phyloP scores from a whole-genome alignment of 2,329 filamentous ascomycete species.

The Neoascochyta sp. region DNA sequence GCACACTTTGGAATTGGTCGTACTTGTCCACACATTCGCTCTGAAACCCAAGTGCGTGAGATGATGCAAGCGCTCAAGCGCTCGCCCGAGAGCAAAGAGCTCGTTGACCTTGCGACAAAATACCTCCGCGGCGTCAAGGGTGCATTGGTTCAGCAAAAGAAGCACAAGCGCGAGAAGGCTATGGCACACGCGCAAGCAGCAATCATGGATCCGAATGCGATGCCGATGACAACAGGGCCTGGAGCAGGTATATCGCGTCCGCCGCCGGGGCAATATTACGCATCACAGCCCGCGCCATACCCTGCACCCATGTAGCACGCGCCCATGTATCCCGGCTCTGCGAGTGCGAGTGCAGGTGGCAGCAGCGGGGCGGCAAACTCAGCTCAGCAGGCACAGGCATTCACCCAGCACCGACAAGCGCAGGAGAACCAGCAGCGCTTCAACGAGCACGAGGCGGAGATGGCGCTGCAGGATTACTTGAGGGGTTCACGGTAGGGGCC shows the following conservation, averaged over 20 bases:
- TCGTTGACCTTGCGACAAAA: constrained; percentile 53
- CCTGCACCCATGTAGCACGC: constrained; percentile 6
- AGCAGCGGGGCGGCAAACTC: too few relatives aligned
- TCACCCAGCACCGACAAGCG: constrained; percentile 6
- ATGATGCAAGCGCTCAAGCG: constrained; percentile 62
- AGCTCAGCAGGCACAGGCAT: constrained; percentile 8
- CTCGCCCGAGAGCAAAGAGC: constrained; percentile 53
- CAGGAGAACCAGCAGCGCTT: too few relatives aligned
- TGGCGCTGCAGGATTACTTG: constrained; percentile 24
- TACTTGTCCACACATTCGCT: constrained; percentile 60
- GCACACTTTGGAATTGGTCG: constrained; percentile 58
- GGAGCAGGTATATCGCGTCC: neutral
- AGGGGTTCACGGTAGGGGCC: too few relatives aligned
- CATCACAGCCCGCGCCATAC: neutral
- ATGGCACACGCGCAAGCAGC: neutral
- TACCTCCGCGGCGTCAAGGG: constrained; percentile 58
- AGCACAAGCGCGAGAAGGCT: constrained; percentile 36
- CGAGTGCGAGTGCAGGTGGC: too few relatives aligned
- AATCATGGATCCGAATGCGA: neutral
- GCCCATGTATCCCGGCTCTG: constrained; percentile 1
- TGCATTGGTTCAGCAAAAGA: constrained; percentile 53
- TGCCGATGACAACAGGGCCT: neutral
- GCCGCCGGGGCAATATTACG: neutral
- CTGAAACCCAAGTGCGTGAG: constrained; percentile 59
- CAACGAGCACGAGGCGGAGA: constrained; percentile 26